These are phyloP conservation scores for Aspergillus texensis DNA, from an alignment of 2,329 filamentous ascomycete genomes.

Conservation along the genomic window DNA sequence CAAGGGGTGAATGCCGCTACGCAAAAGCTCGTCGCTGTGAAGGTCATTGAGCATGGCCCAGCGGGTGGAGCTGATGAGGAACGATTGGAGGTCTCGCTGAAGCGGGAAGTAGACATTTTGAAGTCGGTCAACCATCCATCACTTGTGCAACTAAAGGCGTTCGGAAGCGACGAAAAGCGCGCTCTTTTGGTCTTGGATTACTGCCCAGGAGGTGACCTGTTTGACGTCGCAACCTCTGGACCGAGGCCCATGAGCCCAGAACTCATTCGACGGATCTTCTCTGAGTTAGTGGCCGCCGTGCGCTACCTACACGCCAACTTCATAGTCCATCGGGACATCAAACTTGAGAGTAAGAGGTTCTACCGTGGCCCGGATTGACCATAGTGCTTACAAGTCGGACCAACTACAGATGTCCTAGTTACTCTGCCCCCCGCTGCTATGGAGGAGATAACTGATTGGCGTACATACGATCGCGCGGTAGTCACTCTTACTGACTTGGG, in stretches of 20 bases:
- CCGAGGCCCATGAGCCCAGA: constrained; percentile 67
- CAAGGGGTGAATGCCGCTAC: constrained; percentile 44
- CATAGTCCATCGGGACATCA: constrained; percentile 96
- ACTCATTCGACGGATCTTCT: constrained; percentile 81
- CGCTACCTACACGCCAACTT: constrained; percentile 80
- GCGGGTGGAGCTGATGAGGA: constrained; percentile 92
- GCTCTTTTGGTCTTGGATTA: constrained; percentile 87
- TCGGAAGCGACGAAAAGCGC: constrained; percentile 79
- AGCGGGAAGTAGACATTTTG: constrained; percentile 93
- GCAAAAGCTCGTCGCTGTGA: constrained; percentile 88
- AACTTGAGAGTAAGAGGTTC: constrained; percentile 82
- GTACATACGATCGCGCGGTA: constrained; percentile 76
- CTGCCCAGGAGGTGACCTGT: constrained; percentile 91
- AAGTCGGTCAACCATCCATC: constrained; percentile 85
- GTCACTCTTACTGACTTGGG: constrained; percentile 90
- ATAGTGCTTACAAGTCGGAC: constrained; percentile 8
- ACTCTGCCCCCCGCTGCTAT: constrained; percentile 75
- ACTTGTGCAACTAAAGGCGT: constrained; percentile 87
- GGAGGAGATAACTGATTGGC: constrained; percentile 68
- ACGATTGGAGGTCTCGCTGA: constrained; percentile 87
- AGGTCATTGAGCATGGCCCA: constrained; percentile 92
- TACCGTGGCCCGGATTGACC: background rate
- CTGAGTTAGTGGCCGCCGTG: constrained; percentile 83
- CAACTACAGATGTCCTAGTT: constrained; percentile 76
- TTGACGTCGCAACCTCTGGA: constrained; percentile 81